Conservation (phyloP, 2,329 filamentous ascomycete species). For the Nakataea oryzae region DNA sequence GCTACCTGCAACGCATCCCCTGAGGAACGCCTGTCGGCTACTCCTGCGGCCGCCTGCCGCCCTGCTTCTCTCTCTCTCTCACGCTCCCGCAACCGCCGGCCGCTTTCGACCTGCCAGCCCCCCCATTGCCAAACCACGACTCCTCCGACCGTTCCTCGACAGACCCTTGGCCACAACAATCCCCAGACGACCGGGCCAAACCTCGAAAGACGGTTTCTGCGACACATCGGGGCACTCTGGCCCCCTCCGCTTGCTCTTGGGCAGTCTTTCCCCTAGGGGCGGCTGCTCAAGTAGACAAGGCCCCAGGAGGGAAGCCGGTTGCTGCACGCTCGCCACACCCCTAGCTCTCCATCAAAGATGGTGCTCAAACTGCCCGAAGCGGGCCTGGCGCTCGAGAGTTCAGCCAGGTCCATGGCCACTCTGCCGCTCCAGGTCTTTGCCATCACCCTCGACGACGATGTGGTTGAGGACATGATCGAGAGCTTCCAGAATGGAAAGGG, state of each 20-base stretch:
- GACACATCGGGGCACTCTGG: not conserved
- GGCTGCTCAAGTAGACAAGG: not conserved
- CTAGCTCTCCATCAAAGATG: conserved; percentile 13
- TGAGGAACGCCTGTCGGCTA: conserved; percentile 2
- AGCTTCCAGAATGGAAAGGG: conserved; percentile 45
- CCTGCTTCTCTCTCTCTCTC: no score
- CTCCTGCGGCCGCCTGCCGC: not conserved
- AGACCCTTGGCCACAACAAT: not conserved
- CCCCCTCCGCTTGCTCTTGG: not conserved
- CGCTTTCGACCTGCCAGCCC: not conserved
- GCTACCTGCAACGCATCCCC: conserved; percentile 1
- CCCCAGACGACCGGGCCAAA: not conserved
- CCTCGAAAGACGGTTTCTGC: not conserved
- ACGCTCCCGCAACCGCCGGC: not conserved
- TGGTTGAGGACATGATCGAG: conserved; percentile 53
- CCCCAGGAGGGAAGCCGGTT: not conserved
- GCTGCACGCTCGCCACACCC: not conserved
- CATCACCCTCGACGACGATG: conserved; percentile 43
- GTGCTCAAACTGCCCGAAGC: conserved; percentile 43
- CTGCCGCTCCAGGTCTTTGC: conserved; percentile 46
- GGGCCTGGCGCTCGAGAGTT: conserved; percentile 46
- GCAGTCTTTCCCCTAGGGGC: not conserved
- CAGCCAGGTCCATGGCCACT: conserved; percentile 29
- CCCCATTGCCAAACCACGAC: not conserved
- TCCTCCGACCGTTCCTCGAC: not conserved